Evolutionary conservation across 345 rosid species (phyloP).

Genomic region (Pugionium dolabratum): DNA sequence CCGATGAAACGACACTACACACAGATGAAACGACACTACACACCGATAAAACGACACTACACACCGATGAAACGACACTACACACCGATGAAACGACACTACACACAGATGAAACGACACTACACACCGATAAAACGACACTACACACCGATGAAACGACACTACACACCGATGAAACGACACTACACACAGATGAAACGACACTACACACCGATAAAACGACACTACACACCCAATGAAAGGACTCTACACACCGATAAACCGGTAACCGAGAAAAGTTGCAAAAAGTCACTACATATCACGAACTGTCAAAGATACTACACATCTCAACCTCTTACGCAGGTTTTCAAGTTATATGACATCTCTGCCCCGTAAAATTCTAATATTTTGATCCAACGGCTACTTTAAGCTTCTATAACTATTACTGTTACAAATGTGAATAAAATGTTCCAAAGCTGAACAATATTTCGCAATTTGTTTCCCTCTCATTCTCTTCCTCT

Average conservation of each 20-base stretch:
- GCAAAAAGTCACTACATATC: conserved; percentile 8
- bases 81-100: no score
- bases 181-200: no score
- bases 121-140: no score
- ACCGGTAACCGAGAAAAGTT: conserved; percentile 18
- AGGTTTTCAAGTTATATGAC: conserved; percentile 17
- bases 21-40: no score
- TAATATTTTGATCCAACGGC: conserved; percentile 27
- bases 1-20: no score
- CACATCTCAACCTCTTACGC: conserved; percentile 4
- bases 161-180: no score
- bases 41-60: no score
- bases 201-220: no score
- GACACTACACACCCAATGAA: no score
- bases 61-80: no score
- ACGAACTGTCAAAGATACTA: neutral
- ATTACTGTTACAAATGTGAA: neutral
- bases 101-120: no score
- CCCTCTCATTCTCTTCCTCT: conserved; percentile 31
- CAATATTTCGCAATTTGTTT: conserved; percentile 11
- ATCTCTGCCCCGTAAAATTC: conserved; percentile 4
- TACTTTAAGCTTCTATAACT: neutral
- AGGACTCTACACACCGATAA: neutral
- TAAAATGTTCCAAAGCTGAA: neutral
- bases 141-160: no score